These are phyloP conservation scores for Coemansia sp. DNA, from an alignment of 192 early-diverging fungal genomes.

Conservation along the genomic window DNA sequence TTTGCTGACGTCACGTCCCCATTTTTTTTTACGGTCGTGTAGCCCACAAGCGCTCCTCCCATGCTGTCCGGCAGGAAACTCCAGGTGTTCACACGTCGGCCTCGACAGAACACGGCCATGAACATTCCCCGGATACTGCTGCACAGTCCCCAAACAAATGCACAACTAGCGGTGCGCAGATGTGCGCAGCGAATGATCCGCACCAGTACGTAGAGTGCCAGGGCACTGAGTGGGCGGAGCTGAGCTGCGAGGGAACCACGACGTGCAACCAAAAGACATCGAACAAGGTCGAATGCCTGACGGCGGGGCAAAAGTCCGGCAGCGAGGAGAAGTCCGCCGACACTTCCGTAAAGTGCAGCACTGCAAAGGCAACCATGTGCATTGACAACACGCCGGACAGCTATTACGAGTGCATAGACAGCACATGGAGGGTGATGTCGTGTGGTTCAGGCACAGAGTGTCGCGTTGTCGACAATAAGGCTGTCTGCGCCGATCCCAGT, in stretches of 20 bases:
- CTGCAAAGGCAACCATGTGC: conserved; percentile 22
- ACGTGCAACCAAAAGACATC: not conserved
- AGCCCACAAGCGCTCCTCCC: too few relatives aligned
- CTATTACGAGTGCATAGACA: conserved; percentile 26
- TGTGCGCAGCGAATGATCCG: not conserved
- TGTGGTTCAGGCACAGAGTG: conserved; percentile 29
- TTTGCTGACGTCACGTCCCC: too few relatives aligned
- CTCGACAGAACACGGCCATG: too few relatives aligned
- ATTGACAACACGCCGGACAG: conserved; percentile 3
- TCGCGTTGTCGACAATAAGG: conserved; percentile 19
- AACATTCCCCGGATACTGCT: too few relatives aligned
- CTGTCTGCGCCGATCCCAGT: conserved; percentile 26
- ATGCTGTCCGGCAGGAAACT: too few relatives aligned
- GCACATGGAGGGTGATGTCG: conserved; percentile 16
- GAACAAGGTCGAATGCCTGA: not conserved
- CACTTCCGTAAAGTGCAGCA: conserved; percentile 16
- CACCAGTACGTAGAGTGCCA: not conserved
- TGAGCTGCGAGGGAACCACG: not conserved
- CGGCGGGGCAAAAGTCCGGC: not conserved
- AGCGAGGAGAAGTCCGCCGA: not conserved
- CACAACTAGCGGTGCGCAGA: not conserved
- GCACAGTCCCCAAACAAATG: not conserved
- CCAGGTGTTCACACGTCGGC: too few relatives aligned
- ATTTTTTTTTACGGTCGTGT: not conserved
- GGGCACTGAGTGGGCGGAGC: not conserved